Percentiles rank a stretch among this genome's conserved stretches.
Conservation (phyloP, 768 basidiomycete species). For the Phylloporus rhodoxanthus region DNA sequence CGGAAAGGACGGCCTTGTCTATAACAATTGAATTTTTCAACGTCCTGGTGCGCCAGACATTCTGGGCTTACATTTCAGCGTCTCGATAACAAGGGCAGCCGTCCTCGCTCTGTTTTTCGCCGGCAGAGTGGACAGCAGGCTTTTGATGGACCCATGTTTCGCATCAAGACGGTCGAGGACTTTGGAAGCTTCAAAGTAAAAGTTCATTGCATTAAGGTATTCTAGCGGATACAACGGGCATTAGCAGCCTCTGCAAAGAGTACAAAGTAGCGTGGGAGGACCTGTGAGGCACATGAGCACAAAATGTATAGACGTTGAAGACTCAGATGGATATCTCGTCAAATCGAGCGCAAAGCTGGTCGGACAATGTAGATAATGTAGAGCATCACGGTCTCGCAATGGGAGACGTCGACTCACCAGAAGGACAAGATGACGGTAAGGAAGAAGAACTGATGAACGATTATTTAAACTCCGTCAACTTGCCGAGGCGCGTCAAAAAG, state of each 20-base stretch:
- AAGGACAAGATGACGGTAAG: neutral
- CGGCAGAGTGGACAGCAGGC: slow-evolving; percentile 66
- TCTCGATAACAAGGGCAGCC: slow-evolving; percentile 87
- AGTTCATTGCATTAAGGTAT: slow-evolving; percentile 64
- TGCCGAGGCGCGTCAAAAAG: slow-evolving; percentile 24
- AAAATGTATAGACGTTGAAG: slow-evolving; percentile 5
- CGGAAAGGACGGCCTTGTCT: slow-evolving; percentile 76
- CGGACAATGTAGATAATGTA: slow-evolving; percentile 90
- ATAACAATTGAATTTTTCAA: slow-evolving; percentile 6
- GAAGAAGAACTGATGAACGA: neutral
- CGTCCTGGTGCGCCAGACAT: neutral
- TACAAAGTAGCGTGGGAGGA: slow-evolving; percentile 19
- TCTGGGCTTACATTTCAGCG: slow-evolving; percentile 76
- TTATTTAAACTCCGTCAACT: slow-evolving; percentile 30
- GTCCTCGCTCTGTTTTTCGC: slow-evolving; percentile 72
- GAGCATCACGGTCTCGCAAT: slow-evolving; percentile 45
- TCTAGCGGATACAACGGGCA: slow-evolving; percentile 23
- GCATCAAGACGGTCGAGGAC: slow-evolving; percentile 80
- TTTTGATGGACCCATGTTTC: slow-evolving; percentile 89
- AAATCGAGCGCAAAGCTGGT: slow-evolving; percentile 45
- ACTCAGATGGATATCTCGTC: slow-evolving; percentile 41
- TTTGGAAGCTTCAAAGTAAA: slow-evolving; percentile 87
- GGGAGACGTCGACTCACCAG: slow-evolving; percentile 17
- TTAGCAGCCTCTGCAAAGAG: slow-evolving; percentile 20
- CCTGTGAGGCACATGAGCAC: slow-evolving; percentile 28